Evolutionary conservation across 75 land plant genomes (phyloP), one percentile per base, ranked within the genome.

Genomic region (Pinus albicaulis): DNA sequence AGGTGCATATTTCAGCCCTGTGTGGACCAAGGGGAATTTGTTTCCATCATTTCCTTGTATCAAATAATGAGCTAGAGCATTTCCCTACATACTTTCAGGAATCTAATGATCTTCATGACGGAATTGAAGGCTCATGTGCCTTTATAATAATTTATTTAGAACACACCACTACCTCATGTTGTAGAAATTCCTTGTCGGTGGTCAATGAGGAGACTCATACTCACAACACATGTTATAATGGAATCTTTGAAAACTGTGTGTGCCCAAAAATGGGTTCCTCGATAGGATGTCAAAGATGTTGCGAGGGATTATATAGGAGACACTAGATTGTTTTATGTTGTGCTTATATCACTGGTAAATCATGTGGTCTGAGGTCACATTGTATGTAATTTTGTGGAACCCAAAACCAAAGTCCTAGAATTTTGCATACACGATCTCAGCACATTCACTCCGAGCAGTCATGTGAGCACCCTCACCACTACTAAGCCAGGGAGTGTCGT

Each of bases 261-360:
- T 14, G 76, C 52, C 38, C 23, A 23, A 4, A 77, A 78, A 7
- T 86, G 86, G 78, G 86, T 92, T 88, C 85, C 91, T 16, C 73
- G 98, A 56, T 93, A 95, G 80, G 93, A 91, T 55, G 83, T 93
- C 1, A 74, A 96, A 24, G 96, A 93, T 69, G 93, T 86, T 15
- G 93, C 98, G 0, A 72, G 96, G 38, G 73, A 77, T 38, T 85
- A 84, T 74, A 95, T 95, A 31, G 98, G 98, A 3, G 98, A 95
- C 81, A 95, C 98, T 0, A 96, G 96, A 0, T 81, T 95, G n/a
- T 84, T 95, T 23, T 96, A 95, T 80, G 89, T 87, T 70, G 98
- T 95, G 5, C 84, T 95, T 56, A 95, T 93, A 57, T 91, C 92
- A 20, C 78, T 95, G 76, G 86, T 88, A 22, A 86, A 89, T 71